A percentile compares a stretch with the other conserved stretches of the same genome.
These are phyloP conservation scores for Parachaetomium inaequale DNA, from an alignment of 495 filamentous ascomycete genomes.

Conservation along the genomic window DNA sequence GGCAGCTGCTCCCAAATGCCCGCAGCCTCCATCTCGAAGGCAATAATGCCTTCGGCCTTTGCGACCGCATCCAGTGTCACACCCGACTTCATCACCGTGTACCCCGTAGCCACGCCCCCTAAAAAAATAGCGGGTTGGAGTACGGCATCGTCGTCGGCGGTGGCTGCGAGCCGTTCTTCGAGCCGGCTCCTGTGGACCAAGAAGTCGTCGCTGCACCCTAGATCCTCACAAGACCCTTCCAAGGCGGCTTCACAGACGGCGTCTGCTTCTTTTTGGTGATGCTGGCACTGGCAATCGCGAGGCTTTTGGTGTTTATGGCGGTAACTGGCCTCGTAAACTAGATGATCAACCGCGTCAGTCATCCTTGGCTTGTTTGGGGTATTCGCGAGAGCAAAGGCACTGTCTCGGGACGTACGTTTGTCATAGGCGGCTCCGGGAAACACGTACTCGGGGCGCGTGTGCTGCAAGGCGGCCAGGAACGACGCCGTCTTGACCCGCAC, in stretches of 20 bases:
- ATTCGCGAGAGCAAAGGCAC: too few species aligned
- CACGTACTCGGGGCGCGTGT: not conserved
- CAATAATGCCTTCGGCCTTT: constrained; percentile 28
- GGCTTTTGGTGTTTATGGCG: constrained; percentile 31
- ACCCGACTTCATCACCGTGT: constrained; percentile 33
- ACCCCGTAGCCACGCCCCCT: constrained; percentile 29
- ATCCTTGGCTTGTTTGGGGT: too few species aligned
- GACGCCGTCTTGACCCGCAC: constrained; percentile 18
- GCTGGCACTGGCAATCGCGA: not conserved
- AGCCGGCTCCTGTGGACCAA: constrained; percentile 18
- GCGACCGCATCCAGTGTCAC: constrained; percentile 27
- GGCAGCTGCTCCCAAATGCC: constrained; percentile 40
- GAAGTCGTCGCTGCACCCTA: constrained; percentile 19
- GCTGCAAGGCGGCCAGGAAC: constrained; percentile 19
- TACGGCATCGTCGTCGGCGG: not conserved
- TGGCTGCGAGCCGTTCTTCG: not conserved
- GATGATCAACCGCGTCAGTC: too few species aligned
- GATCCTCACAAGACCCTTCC: constrained; percentile 10
- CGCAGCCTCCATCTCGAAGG: constrained; percentile 47
- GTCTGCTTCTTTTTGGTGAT: not conserved
- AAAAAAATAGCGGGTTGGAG: constrained; percentile 19
- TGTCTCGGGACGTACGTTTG: too few species aligned
- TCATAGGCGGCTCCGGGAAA: constrained; percentile 31
- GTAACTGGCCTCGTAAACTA: constrained; percentile 32
- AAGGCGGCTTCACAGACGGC: constrained; percentile 13